phyloP scores from a whole-genome alignment of 2,329 filamentous ascomycete species.

The Zymoseptoria ardabiliae region DNA sequence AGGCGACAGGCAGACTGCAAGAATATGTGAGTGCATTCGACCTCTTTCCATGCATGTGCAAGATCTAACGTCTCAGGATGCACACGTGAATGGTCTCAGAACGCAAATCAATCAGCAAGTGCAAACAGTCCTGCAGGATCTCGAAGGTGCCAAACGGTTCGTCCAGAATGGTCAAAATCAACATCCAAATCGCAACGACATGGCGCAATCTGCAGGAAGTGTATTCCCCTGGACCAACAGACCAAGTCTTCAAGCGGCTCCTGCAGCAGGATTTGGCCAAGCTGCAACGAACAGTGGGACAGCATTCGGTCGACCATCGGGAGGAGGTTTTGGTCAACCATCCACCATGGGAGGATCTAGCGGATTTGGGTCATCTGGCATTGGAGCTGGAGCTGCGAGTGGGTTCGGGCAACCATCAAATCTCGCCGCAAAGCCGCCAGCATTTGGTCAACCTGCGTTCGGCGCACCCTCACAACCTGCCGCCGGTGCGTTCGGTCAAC shows the following conservation, averaged over 20 bases:
- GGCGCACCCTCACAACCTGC: conserved; percentile 12
- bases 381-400: conserved; percentile 6
- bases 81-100: conserved; percentile 12
- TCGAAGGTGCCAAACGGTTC: conserved; percentile 65
- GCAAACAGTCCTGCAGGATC: conserved; percentile 59
- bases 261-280: conserved; percentile 25
- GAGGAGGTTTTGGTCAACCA: conserved; percentile 16
- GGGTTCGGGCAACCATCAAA: conserved; percentile 15
- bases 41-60: background rate
- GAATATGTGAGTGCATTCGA: conserved; percentile 37
- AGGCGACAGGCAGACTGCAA: conserved; percentile 50
- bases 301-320: conserved; percentile 34
- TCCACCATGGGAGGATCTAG: conserved; percentile 28
- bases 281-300: conserved; percentile 10
- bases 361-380: conserved; percentile 25
- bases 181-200: conserved; percentile 59
- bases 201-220: conserved; percentile 8
- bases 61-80: conserved; percentile 5
- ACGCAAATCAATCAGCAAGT: conserved; percentile 38
- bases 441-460: conserved; percentile 12
- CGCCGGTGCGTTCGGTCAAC: conserved; percentile 10
- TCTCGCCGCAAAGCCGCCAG: conserved; percentile 6
- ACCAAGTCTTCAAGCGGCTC: conserved; percentile 4
- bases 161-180: conserved; percentile 58
- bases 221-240: conserved; percentile 5